Evolutionary conservation across 306 rosid species (phyloP).

Genomic region (Geum urbanum): DNA sequence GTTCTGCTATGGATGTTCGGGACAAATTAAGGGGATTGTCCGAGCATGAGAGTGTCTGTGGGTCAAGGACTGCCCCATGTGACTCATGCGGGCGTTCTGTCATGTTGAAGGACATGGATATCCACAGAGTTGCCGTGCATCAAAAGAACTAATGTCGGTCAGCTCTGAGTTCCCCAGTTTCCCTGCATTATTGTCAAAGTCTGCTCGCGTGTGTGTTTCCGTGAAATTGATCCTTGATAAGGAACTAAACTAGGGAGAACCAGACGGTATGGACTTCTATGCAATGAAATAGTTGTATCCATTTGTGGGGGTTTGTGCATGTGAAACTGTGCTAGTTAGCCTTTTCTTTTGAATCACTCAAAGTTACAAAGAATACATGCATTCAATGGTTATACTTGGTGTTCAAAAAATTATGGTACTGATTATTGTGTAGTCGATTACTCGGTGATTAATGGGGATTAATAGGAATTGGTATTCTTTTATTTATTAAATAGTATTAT

Average conservation of each 20-base stretch:
- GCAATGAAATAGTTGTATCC: not conserved
- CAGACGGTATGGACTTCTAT: not conserved
- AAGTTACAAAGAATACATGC: not conserved
- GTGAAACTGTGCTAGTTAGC: not conserved
- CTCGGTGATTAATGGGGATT: too few relatives aligned
- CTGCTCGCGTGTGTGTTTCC: slow-evolving; percentile 2
- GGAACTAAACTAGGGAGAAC: not conserved
- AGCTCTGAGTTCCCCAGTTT: not conserved
- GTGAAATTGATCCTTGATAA: not conserved
- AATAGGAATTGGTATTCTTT: too few relatives aligned
- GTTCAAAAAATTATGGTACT: too few relatives aligned
- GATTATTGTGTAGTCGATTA: too few relatives aligned
- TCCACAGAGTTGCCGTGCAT: slow-evolving; percentile 89
- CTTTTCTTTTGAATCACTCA: not conserved
- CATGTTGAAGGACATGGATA: slow-evolving; percentile 98
- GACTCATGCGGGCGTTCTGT: slow-evolving; percentile 97
- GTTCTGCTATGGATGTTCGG: slow-evolving; percentile 61
- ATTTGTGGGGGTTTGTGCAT: slow-evolving; percentile 11
- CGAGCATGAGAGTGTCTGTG: slow-evolving; percentile 94
- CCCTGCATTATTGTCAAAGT: slow-evolving; percentile 4
- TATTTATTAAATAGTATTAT: too few relatives aligned
- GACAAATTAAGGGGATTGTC: slow-evolving; percentile 79
- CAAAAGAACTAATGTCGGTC: slow-evolving; percentile 52
- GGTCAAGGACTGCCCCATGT: slow-evolving; percentile 91
- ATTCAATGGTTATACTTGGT: not conserved